phyloP scores from a whole-genome alignment of 2,329 filamentous ascomycete species.

The Teratosphaeria zuluensis region DNA sequence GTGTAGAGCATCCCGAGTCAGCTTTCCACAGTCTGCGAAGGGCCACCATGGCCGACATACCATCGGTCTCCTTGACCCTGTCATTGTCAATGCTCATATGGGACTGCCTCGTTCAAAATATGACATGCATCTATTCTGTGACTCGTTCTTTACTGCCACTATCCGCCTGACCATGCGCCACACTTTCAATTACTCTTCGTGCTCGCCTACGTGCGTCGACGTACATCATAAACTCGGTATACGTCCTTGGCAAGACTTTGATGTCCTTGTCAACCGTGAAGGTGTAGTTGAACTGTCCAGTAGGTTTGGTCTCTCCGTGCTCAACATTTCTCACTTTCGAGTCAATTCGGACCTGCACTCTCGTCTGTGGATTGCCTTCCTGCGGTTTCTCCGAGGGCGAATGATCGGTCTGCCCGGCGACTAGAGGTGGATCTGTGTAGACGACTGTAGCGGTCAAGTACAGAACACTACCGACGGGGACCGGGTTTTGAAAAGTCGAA shows the following conservation, averaged over 20 bases:
- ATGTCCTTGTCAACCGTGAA: conserved; percentile 57
- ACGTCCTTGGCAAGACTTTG: conserved; percentile 55
- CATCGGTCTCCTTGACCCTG: no score
- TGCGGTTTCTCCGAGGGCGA: conserved; percentile 13
- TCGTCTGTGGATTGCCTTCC: conserved; percentile 40
- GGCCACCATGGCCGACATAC: no score
- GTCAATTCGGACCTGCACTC: conserved; percentile 62
- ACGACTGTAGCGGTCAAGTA: conserved; percentile 64
- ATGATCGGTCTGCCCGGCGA: conserved; percentile 28
- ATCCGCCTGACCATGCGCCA: conserved; percentile 20
- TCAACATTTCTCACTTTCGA: conserved; percentile 64
- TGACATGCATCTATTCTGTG: background rate
- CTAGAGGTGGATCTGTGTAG: conserved; percentile 56
- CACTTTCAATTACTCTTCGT: conserved; percentile 40
- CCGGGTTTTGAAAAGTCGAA: conserved; percentile 64
- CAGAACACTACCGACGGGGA: conserved; percentile 63
- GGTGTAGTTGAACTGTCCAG: conserved; percentile 68
- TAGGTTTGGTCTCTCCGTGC: conserved; percentile 56
- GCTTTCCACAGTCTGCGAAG: no score
- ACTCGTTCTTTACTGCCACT: conserved; percentile 1
- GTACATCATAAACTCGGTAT: conserved; percentile 57
- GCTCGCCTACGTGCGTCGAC: conserved; percentile 51
- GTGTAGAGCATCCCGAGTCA: no score
- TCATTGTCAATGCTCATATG: no score
- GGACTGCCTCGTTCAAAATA: no score